Evolutionary conservation across 2,329 filamentous ascomycete species (phyloP).

Genomic region (Aureobasidium lini): DNA sequence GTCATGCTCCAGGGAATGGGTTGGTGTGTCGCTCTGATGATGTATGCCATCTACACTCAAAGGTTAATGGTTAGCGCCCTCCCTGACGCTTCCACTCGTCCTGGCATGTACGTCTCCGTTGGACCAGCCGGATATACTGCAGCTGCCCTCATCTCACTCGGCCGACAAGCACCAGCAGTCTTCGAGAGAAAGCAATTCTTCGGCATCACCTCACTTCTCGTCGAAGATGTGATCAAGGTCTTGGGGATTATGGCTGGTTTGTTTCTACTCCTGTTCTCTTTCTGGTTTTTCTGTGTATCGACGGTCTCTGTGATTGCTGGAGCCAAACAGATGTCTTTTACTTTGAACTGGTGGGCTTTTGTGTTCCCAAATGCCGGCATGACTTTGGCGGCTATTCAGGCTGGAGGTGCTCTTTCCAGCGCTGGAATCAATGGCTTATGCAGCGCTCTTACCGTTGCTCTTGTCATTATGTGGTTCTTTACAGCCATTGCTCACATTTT

Average conservation of each 20-base stretch:
- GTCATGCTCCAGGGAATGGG: constrained; percentile 40
- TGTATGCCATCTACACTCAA: constrained; percentile 38
- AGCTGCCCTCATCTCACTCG: constrained; percentile 42
- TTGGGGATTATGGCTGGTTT: constrained; percentile 36
- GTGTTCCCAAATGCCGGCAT: constrained; percentile 61
- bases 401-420: constrained; percentile 48
- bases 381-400: constrained; percentile 50
- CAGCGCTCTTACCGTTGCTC: constrained; percentile 48
- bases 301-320: constrained; percentile 32
- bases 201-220: constrained; percentile 24
- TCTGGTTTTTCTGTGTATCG: constrained; percentile 45
- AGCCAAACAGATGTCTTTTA: constrained; percentile 38
- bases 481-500: constrained; percentile 43
- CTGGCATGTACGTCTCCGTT: constrained; percentile 47
- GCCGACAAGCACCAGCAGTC: constrained; percentile 32
- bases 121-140: constrained; percentile 39
- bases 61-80: constrained; percentile 36
- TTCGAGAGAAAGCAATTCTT: constrained; percentile 27
- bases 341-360: constrained; percentile 55
- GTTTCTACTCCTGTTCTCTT: constrained; percentile 42
- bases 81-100: constrained; percentile 34
- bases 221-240: constrained; percentile 32
- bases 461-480: constrained; percentile 50
- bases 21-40: constrained; percentile 37
- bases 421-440: constrained; percentile 46